Percentiles rank a stretch among this genome's conserved stretches.
These are phyloP conservation scores for Aspergillus fischeri DNA, from an alignment of 2,329 filamentous ascomycete genomes.

Conservation along the genomic window DNA sequence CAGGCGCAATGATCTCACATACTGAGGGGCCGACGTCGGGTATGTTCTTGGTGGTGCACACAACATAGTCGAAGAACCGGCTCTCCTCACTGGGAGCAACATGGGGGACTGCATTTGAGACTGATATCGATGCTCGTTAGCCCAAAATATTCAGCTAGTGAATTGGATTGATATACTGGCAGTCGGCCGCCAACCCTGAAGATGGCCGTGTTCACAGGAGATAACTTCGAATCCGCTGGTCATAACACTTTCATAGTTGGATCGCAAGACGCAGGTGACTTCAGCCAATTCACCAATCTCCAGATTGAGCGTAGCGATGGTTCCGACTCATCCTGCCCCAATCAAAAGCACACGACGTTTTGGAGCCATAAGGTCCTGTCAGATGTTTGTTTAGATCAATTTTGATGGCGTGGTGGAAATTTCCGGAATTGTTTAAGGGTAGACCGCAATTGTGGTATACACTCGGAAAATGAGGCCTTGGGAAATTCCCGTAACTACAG, in stretches of 20 bases:
- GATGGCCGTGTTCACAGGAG: slow-evolving; percentile 52
- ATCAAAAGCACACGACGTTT: slow-evolving; percentile 49
- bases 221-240: slow-evolving; percentile 51
- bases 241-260: slow-evolving; percentile 50
- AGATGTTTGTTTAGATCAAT: too few relatives aligned
- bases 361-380: neutral
- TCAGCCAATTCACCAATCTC: slow-evolving; percentile 47
- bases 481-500: too few relatives aligned
- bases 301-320: slow-evolving; percentile 53
- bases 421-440: too few relatives aligned
- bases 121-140: slow-evolving; percentile 23
- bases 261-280: slow-evolving; percentile 54
- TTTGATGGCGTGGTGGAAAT: too few relatives aligned
- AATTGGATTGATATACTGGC: slow-evolving; percentile 13
- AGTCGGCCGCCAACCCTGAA: slow-evolving; percentile 49
- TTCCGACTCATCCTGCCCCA: slow-evolving; percentile 54
- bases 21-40: slow-evolving; percentile 52
- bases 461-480: too few relatives aligned
- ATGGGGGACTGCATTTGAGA: slow-evolving; percentile 48
- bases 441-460: too few relatives aligned
- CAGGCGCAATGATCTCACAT: slow-evolving; percentile 48
- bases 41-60: slow-evolving; percentile 58
- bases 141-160: neutral
- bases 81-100: slow-evolving; percentile 18
- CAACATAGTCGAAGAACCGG: slow-evolving; percentile 51